Conservation (phyloP, 129 eudicot genomes). For the Arctium minus region DNA sequence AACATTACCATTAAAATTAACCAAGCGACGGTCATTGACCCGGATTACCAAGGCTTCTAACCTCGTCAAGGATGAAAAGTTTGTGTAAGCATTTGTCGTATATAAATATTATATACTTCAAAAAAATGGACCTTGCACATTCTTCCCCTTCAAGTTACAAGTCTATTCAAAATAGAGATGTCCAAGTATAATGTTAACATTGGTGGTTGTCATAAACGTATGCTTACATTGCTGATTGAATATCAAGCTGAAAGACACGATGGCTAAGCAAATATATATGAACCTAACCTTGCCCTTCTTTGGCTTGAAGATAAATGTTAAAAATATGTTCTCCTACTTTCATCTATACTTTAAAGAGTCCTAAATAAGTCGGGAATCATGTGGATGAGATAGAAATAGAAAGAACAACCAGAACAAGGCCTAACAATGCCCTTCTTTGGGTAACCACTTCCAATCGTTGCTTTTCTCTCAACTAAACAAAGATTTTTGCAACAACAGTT, state of each 20-base stretch:
- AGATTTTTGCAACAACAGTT: background rate
- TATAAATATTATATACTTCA: too few relatives aligned
- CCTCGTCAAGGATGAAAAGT: background rate
- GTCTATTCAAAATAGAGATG: background rate
- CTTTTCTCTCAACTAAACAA: background rate
- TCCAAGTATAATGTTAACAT: too few relatives aligned
- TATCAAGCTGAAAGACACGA: background rate
- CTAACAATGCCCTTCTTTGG: too few relatives aligned
- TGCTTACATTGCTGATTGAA: too few relatives aligned
- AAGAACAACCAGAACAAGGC: background rate
- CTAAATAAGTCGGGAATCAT: background rate
- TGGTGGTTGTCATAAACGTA: background rate
- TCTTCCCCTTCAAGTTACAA: background rate
- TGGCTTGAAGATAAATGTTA: background rate
- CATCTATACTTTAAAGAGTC: background rate
- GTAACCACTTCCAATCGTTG: too few relatives aligned
- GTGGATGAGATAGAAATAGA: background rate
- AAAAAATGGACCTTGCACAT: background rate
- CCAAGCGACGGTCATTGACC: background rate
- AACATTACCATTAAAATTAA: background rate
- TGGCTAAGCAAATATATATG: background rate
- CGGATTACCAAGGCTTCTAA: background rate
- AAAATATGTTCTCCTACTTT: too few relatives aligned
- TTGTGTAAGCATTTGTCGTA: background rate
- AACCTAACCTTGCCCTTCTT: background rate